Evolutionary conservation across 1,284 basidiomycete species (phyloP), one percentile per base, ranked within the genome.

Genomic region (Ustilago vetiveriae): DNA sequence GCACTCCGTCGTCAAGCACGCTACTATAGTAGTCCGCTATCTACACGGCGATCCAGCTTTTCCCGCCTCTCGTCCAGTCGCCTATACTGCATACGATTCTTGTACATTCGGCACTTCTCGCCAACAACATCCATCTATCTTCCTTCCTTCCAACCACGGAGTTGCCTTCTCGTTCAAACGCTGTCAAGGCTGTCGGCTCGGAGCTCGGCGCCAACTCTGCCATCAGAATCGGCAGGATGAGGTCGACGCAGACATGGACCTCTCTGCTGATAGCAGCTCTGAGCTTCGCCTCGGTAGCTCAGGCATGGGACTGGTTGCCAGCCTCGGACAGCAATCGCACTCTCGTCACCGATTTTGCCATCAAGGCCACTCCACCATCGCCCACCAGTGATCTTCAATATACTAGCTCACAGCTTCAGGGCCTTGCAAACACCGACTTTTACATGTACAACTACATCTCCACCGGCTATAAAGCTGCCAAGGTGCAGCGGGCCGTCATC

Each of bases 361-460:
- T 70, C 49, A 70, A 62, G 29, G 49, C 49, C 2, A n/a, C 48
- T n/a, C 65, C 58, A 30, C 54, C 65, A 16, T 39, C 53, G 10
- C 16, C 43, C 22, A 21, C 16, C 14, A 49, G 39, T 3, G 49
- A 38, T 2, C 6, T 14, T 32, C 23, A 40, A 16, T 49, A 55
- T 29, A 50, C 52, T 23, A 21, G 30, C 3, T 16, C 51, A 11
- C 67, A 60, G 22, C 43, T 47, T 3, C 41, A 38, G 32, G 49
- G 40, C 21, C 62, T 71, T 33, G 35, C 48, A 17, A 23, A 27
- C 19, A 54, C 62, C 41, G 42, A 57, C 17, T 71, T 66, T 27
- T 49, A 62, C 26, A 52, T 71, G 13, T 66, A 66, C 63, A 62
- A 71, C 58, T 71, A 71, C 51, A 62, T 71, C 50, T 60, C 47